Evolutionary conservation across 129 eudicot species (phyloP).

Genomic region (Centrapalus pauciflorus): DNA sequence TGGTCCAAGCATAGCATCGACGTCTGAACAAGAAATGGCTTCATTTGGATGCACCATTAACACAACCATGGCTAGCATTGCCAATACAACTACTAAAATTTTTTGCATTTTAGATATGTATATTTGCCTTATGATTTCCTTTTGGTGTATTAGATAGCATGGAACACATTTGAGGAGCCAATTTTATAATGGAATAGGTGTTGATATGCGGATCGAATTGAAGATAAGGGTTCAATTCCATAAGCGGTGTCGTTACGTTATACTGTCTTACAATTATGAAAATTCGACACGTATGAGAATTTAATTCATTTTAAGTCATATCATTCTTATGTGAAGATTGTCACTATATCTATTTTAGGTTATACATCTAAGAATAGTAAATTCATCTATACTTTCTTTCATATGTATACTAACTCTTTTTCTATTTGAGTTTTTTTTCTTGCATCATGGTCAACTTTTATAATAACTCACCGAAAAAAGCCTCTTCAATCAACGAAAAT

Average conservation of each 20-base stretch:
- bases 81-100: conserved; percentile 5
- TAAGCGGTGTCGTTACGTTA: neutral
- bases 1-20: conserved; percentile 8
- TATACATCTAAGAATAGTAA: conserved; percentile 8
- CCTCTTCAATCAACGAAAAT: too few species aligned
- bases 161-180: too few species aligned
- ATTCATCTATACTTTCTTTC: neutral
- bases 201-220: too few species aligned
- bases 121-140: too few species aligned
- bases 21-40: conserved; percentile 22
- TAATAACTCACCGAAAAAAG: neutral
- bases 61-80: conserved; percentile 11
- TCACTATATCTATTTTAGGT: conserved; percentile 14
- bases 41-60: conserved; percentile 22
- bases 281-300: neutral
- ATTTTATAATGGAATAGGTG: too few species aligned
- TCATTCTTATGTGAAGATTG: neutral
- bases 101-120: conserved; percentile 22
- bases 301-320: conserved; percentile 8
- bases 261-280: conserved; percentile 9
- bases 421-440: conserved; percentile 13
- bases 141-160: conserved; percentile 1
- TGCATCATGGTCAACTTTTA: conserved; percentile 14
- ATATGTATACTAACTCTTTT: conserved; percentile 5
- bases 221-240: conserved; percentile 8